Evolutionary conservation across 2,329 filamentous ascomycete genomes (phyloP).

Genomic region (Diaporthe citriasiana): DNA sequence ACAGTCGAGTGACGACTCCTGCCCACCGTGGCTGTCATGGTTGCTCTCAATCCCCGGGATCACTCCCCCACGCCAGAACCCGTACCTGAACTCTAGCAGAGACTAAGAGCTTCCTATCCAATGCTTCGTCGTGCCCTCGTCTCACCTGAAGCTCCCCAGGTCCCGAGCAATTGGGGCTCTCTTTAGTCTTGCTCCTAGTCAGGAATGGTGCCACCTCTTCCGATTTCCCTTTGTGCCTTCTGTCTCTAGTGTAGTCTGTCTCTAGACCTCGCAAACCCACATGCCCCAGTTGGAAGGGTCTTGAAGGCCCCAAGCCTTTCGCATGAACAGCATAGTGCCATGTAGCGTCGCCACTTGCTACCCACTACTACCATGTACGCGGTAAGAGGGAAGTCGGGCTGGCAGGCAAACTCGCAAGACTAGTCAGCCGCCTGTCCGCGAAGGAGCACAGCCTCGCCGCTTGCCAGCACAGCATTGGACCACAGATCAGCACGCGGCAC

Average conservation of each 20-base stretch:
- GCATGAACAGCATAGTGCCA: constrained; percentile 18
- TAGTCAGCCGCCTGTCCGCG: background rate
- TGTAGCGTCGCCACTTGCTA: constrained; percentile 29
- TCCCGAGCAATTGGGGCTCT: constrained; percentile 28
- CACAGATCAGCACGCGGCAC: constrained; percentile 25
- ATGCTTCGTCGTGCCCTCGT: constrained; percentile 14
- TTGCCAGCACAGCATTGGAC: constrained; percentile 22
- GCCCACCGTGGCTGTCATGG: background rate
- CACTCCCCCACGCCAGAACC: constrained; percentile 10
- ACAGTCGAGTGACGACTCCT: constrained; percentile 21
- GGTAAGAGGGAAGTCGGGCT: background rate
- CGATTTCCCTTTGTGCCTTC: background rate
- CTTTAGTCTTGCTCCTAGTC: constrained; percentile 26
- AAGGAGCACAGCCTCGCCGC: constrained; percentile 29
- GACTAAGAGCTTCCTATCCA: constrained; percentile 31
- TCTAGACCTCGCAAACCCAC: background rate
- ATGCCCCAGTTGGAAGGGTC: background rate
- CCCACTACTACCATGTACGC: background rate
- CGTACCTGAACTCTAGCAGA: constrained; percentile 19
- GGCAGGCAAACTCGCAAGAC: background rate
- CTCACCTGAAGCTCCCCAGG: constrained; percentile 33
- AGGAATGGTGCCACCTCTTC: constrained; percentile 24
- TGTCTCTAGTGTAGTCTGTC: background rate
- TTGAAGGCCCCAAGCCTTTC: constrained; percentile 13
- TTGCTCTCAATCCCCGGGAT: constrained; percentile 11